phyloP scores from a whole-genome alignment of 2,329 filamentous ascomycete species.

The Zarea fungicola region DNA sequence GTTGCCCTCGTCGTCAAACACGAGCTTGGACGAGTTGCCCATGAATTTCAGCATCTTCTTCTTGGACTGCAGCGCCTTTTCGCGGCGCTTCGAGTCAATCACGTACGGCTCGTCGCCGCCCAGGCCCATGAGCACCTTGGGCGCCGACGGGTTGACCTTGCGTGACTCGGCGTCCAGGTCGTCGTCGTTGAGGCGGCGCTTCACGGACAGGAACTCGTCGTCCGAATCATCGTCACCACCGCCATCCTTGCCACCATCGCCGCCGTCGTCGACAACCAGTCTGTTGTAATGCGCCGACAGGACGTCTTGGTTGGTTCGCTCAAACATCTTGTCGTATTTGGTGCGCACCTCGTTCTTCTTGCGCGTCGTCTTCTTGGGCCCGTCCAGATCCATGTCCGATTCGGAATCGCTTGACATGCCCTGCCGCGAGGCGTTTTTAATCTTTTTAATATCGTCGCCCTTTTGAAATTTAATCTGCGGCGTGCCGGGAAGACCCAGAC shows the following conservation, averaged over 20 bases:
- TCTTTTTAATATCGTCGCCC: slow-evolving; percentile 77
- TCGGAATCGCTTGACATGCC: slow-evolving; percentile 59
- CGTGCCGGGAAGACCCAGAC: slow-evolving; percentile 82
- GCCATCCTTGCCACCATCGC: slow-evolving; percentile 47
- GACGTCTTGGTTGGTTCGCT: slow-evolving; percentile 91
- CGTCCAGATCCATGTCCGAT: slow-evolving; percentile 48
- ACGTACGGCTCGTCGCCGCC: slow-evolving; percentile 70
- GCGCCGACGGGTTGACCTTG: slow-evolving; percentile 35
- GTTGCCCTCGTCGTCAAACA: slow-evolving; percentile 90
- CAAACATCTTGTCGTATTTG: slow-evolving; percentile 98
- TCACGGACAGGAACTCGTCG: slow-evolving; percentile 81
- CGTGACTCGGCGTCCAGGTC: slow-evolving; percentile 51
- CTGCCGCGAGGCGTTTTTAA: slow-evolving; percentile 79
- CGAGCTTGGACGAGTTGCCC: slow-evolving; percentile 75
- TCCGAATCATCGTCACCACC: slow-evolving; percentile 60
- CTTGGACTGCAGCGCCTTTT: slow-evolving; percentile 92
- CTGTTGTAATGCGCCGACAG: slow-evolving; percentile 91
- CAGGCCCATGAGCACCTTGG: slow-evolving; percentile 60
- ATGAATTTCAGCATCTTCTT: slow-evolving; percentile 91
- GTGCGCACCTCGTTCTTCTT: slow-evolving; percentile 68
- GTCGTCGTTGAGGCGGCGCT: slow-evolving; percentile 73
- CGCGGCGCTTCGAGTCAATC: slow-evolving; percentile 89
- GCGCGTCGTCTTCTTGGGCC: slow-evolving; percentile 29
- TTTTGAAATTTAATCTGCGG: slow-evolving; percentile 92
- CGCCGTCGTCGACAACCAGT: slow-evolving; percentile 58